Evolutionary conservation across 805 yeast species (phyloP).

Genomic region (Soucietia sequanensis): DNA sequence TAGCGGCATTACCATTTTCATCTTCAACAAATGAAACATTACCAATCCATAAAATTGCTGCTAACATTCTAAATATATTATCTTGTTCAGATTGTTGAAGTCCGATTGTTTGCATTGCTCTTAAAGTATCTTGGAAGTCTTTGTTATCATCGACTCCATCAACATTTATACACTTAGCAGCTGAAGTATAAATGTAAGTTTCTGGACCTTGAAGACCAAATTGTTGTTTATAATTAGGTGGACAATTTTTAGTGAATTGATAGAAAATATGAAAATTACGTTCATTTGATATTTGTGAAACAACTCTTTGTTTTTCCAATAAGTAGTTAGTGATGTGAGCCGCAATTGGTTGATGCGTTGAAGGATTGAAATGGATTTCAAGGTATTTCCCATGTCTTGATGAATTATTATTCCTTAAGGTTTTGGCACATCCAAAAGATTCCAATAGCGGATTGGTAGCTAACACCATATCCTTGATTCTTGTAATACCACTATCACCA

Average conservation of each 20-base stretch:
- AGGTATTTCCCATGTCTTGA: conserved; percentile 92
- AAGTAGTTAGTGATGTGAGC: conserved; percentile 95
- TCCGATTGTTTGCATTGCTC: conserved; percentile 89
- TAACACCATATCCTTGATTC: conserved; percentile 93
- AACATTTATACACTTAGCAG: conserved; percentile 81
- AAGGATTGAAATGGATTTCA: conserved; percentile 79
- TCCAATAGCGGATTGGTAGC: conserved; percentile 94
- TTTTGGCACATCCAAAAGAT: conserved; percentile 92
- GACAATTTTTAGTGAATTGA: conserved; percentile 90
- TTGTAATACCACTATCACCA: conserved; percentile 68
- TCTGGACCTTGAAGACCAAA: conserved; percentile 95
- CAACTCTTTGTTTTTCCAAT: conserved; percentile 94
- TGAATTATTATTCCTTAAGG: conserved; percentile 83
- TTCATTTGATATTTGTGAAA: conserved; percentile 88
- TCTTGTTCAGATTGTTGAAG: conserved; percentile 82
- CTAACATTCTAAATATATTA: conserved; percentile 77
- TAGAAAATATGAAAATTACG: conserved; percentile 97
- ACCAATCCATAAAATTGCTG: conserved; percentile 93
- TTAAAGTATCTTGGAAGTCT: conserved; percentile 77
- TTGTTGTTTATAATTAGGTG: conserved; percentile 74
- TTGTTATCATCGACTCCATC: conserved; percentile 79
- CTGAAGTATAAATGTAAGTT: conserved; percentile 83
- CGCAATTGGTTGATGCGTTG: conserved; percentile 81
- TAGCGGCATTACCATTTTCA: conserved; percentile 79
- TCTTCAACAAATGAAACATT: conserved; percentile 83